phyloP scores from a whole-genome alignment of 1,284 basidiomycete species.

The Ustilago xerochloae region DNA sequence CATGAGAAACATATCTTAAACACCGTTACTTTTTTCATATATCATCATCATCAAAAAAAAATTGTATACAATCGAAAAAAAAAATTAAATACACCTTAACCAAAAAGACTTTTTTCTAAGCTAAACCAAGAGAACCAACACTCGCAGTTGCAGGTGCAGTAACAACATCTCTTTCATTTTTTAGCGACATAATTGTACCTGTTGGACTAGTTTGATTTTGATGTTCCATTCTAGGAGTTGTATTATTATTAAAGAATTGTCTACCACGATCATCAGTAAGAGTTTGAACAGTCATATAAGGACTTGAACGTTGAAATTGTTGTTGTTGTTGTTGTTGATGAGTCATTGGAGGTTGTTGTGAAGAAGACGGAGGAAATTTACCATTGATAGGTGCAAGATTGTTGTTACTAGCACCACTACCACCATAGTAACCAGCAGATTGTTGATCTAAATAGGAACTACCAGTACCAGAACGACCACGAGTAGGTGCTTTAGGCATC shows the following conservation, averaged over 20 bases:
- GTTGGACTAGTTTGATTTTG: constrained; percentile 4
- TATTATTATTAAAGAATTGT: constrained; percentile 18
- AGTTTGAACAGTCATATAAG: constrained; percentile 27
- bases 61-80: constrained; percentile 16
- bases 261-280: constrained; percentile 20
- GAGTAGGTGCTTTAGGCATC: constrained; percentile 42
- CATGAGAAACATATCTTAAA: constrained; percentile 41
- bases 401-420: too few relatives aligned
- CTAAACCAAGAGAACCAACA: constrained; percentile 42
- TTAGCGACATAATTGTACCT: constrained; percentile 20
- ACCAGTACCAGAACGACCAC: constrained; percentile 32
- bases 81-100: neutral
- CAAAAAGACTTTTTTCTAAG: constrained; percentile 8
- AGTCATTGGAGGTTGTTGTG: constrained; percentile 11
- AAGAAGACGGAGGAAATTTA: constrained; percentile 10
- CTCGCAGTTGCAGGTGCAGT: constrained; percentile 21
- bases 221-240: constrained; percentile 29
- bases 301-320: constrained; percentile 21
- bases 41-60: neutral
- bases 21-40: constrained; percentile 27
- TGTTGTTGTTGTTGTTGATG: constrained; percentile 23
- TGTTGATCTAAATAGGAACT: constrained; percentile 37
- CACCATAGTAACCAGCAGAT: constrained; percentile 11
- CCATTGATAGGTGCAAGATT: constrained; percentile 35
- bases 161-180: constrained; percentile 27